Percentiles rank a stretch among this genome's conserved stretches.
These are phyloP conservation scores for Backusella sp. DNA, from an alignment of 192 early-diverging fungal species.

Conservation along the genomic window DNA sequence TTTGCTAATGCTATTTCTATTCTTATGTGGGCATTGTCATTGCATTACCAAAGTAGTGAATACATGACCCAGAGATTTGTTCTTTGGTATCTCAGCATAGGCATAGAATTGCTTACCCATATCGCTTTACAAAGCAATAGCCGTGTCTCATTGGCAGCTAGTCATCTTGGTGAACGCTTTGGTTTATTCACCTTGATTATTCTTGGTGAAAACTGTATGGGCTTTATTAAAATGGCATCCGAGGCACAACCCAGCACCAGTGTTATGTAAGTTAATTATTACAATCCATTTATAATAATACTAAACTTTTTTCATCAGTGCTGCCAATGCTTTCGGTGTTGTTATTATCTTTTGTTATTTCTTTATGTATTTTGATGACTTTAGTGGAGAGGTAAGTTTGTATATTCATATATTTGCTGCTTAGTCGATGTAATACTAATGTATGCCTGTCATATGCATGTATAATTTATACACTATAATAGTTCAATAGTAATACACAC, in stretches of 20 bases:
- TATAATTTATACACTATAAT: background rate
- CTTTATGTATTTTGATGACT: conserved; percentile 56
- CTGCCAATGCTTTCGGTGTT: conserved; percentile 44
- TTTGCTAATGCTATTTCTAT: conserved; percentile 25
- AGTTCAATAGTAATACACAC: conserved; percentile 20
- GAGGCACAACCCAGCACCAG: conserved; percentile 1
- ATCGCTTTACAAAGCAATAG: conserved; percentile 34
- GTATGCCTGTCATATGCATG: background rate
- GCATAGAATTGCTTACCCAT: conserved; percentile 38
- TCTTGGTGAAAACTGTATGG: conserved; percentile 42
- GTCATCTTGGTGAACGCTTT: conserved; percentile 47
- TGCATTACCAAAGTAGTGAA: conserved; percentile 1
- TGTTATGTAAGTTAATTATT: conserved; percentile 29
- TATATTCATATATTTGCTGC: background rate
- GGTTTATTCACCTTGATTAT: conserved; percentile 50
- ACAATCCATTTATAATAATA: background rate
- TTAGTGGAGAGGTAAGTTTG: conserved; percentile 35
- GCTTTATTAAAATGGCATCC: conserved; percentile 38
- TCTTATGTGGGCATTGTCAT: conserved; percentile 31
- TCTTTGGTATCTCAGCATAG: conserved; percentile 46
- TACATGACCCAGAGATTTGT: conserved; percentile 14
- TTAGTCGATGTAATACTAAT: background rate
- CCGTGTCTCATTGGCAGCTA: conserved; percentile 41
- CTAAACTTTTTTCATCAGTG: conserved; percentile 2
- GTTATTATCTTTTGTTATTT: conserved; percentile 46